These are phyloP conservation scores for Collariella sp. DNA, from an alignment of 495 filamentous ascomycete genomes.

Conservation along the genomic window DNA sequence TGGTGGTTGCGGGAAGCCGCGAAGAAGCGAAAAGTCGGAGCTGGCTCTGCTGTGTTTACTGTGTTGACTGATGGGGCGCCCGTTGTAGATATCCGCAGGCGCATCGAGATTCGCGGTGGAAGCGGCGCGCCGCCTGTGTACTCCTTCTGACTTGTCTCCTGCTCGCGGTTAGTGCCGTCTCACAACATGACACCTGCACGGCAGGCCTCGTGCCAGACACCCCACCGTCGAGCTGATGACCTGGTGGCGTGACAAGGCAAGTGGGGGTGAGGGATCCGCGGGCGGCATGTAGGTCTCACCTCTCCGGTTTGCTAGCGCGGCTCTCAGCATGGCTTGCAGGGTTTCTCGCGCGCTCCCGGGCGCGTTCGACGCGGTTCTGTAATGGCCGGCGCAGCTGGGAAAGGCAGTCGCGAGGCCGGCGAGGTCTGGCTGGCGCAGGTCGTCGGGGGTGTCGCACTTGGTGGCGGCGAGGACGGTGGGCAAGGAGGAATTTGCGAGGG, in stretches of 20 bases:
- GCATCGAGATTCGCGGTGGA: constrained; percentile 47
- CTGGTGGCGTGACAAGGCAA: background rate
- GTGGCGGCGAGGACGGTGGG: constrained; percentile 73
- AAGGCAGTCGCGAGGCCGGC: constrained; percentile 51
- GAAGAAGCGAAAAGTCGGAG: constrained; percentile 51
- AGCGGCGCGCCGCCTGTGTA: constrained; percentile 36
- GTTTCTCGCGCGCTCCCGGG: constrained; percentile 71
- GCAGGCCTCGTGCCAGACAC: background rate
- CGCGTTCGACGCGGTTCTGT: constrained; percentile 60
- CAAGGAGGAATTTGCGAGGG: constrained; percentile 54
- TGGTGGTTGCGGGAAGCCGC: constrained; percentile 29
- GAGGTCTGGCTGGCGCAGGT: constrained; percentile 51
- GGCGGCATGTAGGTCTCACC: constrained; percentile 45
- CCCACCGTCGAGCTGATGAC: background rate
- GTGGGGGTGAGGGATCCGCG: background rate
- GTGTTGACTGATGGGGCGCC: constrained; percentile 44
- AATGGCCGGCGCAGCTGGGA: constrained; percentile 56
- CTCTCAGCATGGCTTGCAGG: constrained; percentile 64
- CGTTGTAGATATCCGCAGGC: constrained; percentile 33
- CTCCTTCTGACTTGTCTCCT: constrained; percentile 22
- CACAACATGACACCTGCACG: background rate
- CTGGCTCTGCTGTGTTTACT: constrained; percentile 55
- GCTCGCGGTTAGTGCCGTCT: constrained; percentile 17
- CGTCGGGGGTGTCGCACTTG: constrained; percentile 68
- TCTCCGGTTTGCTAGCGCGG: constrained; percentile 53